phyloP scores from a whole-genome alignment of 306 rosid species.

The Castanopsis chinensis region DNA sequence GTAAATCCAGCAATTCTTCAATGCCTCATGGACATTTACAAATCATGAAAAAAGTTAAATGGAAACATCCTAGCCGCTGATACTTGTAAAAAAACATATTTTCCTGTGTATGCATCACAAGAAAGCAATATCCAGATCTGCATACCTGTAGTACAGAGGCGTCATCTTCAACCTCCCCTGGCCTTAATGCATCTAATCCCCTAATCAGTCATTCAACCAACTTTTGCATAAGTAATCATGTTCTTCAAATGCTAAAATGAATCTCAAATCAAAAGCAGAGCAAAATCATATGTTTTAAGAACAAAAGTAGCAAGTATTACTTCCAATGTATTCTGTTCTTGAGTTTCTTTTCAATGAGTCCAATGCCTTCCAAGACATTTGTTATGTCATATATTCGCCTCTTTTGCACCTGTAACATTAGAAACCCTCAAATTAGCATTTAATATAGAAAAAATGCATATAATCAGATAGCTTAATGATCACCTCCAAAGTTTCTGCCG shows the following conservation, averaged over 20 bases:
- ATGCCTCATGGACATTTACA: neutral
- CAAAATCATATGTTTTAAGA: slow-evolving; percentile 11
- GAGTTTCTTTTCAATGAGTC: slow-evolving; percentile 94
- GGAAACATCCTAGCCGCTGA: neutral
- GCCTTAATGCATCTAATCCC: slow-evolving; percentile 73
- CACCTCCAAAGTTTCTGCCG: slow-evolving; percentile 95
- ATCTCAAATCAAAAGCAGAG: slow-evolving; percentile 19
- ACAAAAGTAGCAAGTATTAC: slow-evolving; percentile 49
- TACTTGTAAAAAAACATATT: neutral
- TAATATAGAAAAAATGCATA: slow-evolving; percentile 13
- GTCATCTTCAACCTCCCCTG: slow-evolving; percentile 72
- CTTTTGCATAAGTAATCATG: slow-evolving; percentile 32
- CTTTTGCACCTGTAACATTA: slow-evolving; percentile 78
- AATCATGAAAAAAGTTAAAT: neutral
- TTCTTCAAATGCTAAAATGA: slow-evolving; percentile 11
- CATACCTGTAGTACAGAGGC: slow-evolving; percentile 69
- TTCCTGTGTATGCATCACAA: neutral
- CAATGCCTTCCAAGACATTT: slow-evolving; percentile 98
- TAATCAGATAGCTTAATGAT: slow-evolving; percentile 11
- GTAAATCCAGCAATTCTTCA: neutral
- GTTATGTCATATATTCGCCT: slow-evolving; percentile 99
- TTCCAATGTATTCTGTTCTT: slow-evolving; percentile 96
- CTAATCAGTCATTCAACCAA: slow-evolving; percentile 46
- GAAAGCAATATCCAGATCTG: neutral
- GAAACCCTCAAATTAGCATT: slow-evolving; percentile 27